phyloP scores from a whole-genome alignment of 2,329 filamentous ascomycete genomes.

The Colletotrichum shisoi region DNA sequence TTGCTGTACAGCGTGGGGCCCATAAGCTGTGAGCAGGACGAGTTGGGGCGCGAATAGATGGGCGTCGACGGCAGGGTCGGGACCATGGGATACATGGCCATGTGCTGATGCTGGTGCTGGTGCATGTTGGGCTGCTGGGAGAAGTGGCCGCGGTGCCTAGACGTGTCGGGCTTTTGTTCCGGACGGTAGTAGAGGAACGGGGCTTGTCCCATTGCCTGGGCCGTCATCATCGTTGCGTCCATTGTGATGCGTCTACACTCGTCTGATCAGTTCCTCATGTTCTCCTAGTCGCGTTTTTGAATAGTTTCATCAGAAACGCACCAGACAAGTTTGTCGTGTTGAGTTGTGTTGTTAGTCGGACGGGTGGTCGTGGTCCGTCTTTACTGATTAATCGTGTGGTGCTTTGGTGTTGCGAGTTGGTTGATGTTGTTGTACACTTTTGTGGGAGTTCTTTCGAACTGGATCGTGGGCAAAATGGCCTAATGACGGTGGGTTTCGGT shows the following conservation, averaged over 20 bases:
- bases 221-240: conserved; percentile 67
- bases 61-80: conserved; percentile 69
- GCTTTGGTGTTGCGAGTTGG: conserved; percentile 15
- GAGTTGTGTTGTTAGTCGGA: conserved; percentile 33
- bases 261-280: conserved; percentile 40
- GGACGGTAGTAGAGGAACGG: conserved; percentile 89
- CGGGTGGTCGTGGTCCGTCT: conserved; percentile 22
- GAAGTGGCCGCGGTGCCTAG: conserved; percentile 77
- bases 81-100: conserved; percentile 63
- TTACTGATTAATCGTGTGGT: conserved; percentile 23
- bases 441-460: conserved; percentile 40
- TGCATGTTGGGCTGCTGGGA: conserved; percentile 54
- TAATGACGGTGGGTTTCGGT: conserved; percentile 44
- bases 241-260: conserved; percentile 57
- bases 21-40: conserved; percentile 69
- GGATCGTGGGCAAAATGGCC: conserved; percentile 45
- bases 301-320: conserved; percentile 43
- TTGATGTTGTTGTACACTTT: conserved; percentile 43
- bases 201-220: conserved; percentile 72
- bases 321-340: conserved; percentile 42
- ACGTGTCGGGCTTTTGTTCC: conserved; percentile 73
- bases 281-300: neutral
- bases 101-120: conserved; percentile 58
- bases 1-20: conserved; percentile 64
- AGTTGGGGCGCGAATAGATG: conserved; percentile 71